These are phyloP conservation scores for Aspergillus incahuasiensis DNA, from an alignment of 495 filamentous ascomycete species.

Conservation along the genomic window DNA sequence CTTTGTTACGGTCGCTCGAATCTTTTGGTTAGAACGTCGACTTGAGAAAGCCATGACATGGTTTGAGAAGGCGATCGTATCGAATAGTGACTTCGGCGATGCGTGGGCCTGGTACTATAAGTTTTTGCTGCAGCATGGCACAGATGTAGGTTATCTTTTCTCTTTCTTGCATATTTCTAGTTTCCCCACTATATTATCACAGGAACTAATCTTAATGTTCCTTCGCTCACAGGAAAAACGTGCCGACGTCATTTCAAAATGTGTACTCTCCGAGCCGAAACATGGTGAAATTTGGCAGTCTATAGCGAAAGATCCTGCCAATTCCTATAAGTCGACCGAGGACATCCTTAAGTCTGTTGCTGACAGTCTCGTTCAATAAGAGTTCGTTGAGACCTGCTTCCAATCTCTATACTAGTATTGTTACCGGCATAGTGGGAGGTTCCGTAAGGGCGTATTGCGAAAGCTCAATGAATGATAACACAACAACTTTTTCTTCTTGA, in stretches of 20 bases:
- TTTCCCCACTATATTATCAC: neutral
- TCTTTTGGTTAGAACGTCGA: constrained; percentile 74
- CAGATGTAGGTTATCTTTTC: constrained; percentile 44
- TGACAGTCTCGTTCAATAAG: constrained; percentile 18
- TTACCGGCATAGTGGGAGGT: too few relatives aligned
- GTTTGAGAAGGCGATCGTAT: constrained; percentile 91
- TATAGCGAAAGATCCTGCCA: constrained; percentile 79
- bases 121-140: constrained; percentile 86
- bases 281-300: constrained; percentile 92
- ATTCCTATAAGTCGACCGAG: constrained; percentile 65
- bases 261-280: constrained; percentile 70
- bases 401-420: constrained; percentile 1
- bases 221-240: constrained; percentile 63
- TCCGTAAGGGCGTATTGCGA: too few relatives aligned
- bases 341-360: constrained; percentile 79
- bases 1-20: constrained; percentile 70
- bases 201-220: neutral
- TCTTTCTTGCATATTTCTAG: neutral
- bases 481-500: neutral
- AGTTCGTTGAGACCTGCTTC: neutral
- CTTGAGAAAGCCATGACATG: constrained; percentile 89
- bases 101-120: constrained; percentile 98
- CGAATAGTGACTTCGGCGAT: constrained; percentile 83
- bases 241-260: constrained; percentile 71
- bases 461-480: neutral